Evolutionary conservation across 345 rosid genomes (phyloP).

Genomic region (Lepidium africanum): DNA sequence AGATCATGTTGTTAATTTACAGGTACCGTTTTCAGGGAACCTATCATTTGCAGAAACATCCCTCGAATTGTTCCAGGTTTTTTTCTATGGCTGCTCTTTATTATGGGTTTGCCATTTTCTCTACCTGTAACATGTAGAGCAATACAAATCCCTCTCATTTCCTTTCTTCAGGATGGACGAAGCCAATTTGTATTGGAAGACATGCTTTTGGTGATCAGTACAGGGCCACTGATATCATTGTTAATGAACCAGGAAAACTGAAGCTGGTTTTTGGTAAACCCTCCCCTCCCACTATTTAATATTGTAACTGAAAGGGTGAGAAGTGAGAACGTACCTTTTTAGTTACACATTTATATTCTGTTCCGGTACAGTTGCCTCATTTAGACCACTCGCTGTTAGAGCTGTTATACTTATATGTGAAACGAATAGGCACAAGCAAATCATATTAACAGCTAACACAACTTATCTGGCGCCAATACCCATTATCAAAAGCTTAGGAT

Average conservation of each 20-base stretch:
- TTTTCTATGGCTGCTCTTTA: slow-evolving; percentile 11
- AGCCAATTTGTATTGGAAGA: slow-evolving; percentile 93
- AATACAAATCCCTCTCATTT: background rate
- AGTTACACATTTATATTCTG: background rate
- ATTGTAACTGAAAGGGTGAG: background rate
- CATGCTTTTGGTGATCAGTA: slow-evolving; percentile 99
- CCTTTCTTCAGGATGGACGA: slow-evolving; percentile 67
- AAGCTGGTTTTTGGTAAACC: slow-evolving; percentile 62
- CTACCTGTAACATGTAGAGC: background rate
- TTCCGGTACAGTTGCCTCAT: too few species aligned
- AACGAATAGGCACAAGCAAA: background rate
- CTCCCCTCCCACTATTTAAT: background rate
- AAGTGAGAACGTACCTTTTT: background rate
- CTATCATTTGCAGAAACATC: slow-evolving; percentile 73
- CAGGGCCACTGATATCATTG: slow-evolving; percentile 74
- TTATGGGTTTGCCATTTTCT: background rate
- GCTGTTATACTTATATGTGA: background rate
- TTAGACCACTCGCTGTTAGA: background rate
- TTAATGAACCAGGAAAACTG: slow-evolving; percentile 68
- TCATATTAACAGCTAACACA: background rate
- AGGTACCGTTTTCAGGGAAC: slow-evolving; percentile 95
- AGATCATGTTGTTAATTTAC: slow-evolving; percentile 7
- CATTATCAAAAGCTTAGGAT: background rate
- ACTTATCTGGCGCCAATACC: background rate
- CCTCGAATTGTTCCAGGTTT: slow-evolving; percentile 81